Percentiles rank a stretch among this genome's conserved stretches.
Evolutionary conservation across 129 eudicot genomes (phyloP).

Genomic region (Flaveria trinervia): DNA sequence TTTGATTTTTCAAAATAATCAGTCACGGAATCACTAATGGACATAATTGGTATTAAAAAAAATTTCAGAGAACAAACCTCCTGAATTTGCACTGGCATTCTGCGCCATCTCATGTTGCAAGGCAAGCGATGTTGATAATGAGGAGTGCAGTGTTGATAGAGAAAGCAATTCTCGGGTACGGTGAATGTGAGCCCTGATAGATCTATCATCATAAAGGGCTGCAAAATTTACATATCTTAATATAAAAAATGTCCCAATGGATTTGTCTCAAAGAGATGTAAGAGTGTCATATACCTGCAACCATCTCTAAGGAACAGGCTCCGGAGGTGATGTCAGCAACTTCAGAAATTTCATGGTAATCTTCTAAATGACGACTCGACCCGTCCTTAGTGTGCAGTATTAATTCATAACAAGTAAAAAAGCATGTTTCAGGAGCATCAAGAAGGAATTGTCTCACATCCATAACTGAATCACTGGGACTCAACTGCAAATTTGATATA

Average conservation of each 20-base stretch:
- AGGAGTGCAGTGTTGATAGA: constrained; percentile 78
- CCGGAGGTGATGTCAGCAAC: constrained; percentile 90
- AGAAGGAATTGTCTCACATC: constrained; percentile 98
- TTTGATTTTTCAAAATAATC: constrained; percentile 19
- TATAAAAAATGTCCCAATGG: background rate
- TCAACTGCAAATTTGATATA: constrained; percentile 56
- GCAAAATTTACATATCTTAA: constrained; percentile 31
- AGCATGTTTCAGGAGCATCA: constrained; percentile 95
- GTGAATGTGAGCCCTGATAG: constrained; percentile 91
- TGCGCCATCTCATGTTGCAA: constrained; percentile 69
- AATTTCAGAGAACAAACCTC: constrained; percentile 48
- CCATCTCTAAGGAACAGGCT: constrained; percentile 85
- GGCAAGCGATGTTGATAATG: constrained; percentile 86
- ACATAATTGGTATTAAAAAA: background rate
- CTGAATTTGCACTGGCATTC: constrained; percentile 50
- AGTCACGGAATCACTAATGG: background rate
- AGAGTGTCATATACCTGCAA: constrained; percentile 56
- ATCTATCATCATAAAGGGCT: constrained; percentile 95
- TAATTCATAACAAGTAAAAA: constrained; percentile 82
- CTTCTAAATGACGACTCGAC: constrained; percentile 75
- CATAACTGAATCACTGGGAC: constrained; percentile 98
- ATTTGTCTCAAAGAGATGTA: background rate
- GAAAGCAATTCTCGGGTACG: constrained; percentile 92
- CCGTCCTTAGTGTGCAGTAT: constrained; percentile 85
- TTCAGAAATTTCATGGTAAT: constrained; percentile 89